These are phyloP conservation scores for Carex scoparia DNA, from an alignment of 176 grass and related monocot genomes.

Conservation along the genomic window DNA sequence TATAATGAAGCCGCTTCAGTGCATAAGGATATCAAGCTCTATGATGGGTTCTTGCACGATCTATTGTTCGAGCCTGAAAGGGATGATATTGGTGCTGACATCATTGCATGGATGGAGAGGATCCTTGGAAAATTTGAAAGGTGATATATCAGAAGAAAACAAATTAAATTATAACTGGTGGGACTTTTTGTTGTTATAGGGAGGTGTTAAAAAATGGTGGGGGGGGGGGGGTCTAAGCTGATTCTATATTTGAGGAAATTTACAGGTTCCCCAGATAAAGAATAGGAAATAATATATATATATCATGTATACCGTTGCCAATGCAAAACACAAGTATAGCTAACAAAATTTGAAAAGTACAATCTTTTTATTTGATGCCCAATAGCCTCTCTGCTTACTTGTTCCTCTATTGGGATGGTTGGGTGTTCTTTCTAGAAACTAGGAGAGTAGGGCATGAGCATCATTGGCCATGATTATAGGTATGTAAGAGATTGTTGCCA, in stretches of 20 bases:
- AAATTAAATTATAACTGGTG: not conserved
- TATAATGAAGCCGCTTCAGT: slow-evolving; percentile 49
- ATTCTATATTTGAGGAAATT: not conserved
- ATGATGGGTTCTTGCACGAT: slow-evolving; percentile 90
- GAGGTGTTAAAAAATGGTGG: no score
- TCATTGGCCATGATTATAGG: not conserved
- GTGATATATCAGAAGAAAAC: not conserved
- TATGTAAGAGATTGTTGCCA: not conserved
- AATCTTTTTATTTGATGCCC: not conserved
- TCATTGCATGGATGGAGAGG: slow-evolving; percentile 86
- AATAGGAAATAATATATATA: not conserved
- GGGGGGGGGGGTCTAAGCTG: not conserved
- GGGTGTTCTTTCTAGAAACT: not conserved
- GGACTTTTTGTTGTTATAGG: not conserved
- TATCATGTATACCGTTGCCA: not conserved
- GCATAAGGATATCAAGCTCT: slow-evolving; percentile 70
- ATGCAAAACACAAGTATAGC: not conserved
- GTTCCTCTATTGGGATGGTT: not conserved
- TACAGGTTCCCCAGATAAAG: not conserved
- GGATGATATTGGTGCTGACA: slow-evolving; percentile 62
- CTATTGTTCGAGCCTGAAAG: slow-evolving; percentile 92
- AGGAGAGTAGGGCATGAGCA: not conserved
- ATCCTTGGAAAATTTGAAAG: slow-evolving; percentile 31
- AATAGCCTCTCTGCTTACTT: not conserved
- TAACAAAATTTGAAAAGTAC: not conserved